phyloP scores from a whole-genome alignment of 2,329 filamentous ascomycete genomes.

The Trichoderma endophyticum region DNA sequence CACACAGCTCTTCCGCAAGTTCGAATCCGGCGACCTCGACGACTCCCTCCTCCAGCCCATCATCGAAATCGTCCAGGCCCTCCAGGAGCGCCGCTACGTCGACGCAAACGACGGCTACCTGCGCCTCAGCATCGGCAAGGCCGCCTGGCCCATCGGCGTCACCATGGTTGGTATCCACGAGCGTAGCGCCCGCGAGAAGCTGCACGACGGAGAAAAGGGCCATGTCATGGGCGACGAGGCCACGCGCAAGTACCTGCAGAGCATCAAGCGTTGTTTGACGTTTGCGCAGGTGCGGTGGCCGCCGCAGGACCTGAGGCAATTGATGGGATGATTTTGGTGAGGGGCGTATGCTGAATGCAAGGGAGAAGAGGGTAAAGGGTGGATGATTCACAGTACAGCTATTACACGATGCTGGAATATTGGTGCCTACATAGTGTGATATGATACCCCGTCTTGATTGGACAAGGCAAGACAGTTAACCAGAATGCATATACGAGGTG shows the following conservation, averaged over 20 bases:
- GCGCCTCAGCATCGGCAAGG: conserved; percentile 88
- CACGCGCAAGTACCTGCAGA: conserved; percentile 93
- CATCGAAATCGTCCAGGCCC: conserved; percentile 86
- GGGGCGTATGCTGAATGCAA: neutral
- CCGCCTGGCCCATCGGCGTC: conserved; percentile 97
- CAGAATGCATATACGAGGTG: conserved; percentile 1
- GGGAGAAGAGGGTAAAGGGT: neutral
- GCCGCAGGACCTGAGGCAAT: conserved; percentile 82
- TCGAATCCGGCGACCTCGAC: conserved; percentile 78
- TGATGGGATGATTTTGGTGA: conserved; percentile 66
- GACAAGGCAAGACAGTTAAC: neutral
- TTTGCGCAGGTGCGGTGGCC: conserved; percentile 98
- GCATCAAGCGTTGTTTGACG: conserved; percentile 93
- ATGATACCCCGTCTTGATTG: conserved; percentile 18
- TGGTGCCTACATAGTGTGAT: neutral
- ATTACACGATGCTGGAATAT: neutral
- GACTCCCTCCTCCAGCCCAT: conserved; percentile 77
- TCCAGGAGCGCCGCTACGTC: conserved; percentile 88
- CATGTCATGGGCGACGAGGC: conserved; percentile 97
- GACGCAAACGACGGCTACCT: conserved; percentile 96
- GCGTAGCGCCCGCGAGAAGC: conserved; percentile 88
- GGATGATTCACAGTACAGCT: neutral
- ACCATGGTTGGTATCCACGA: conserved; percentile 99
- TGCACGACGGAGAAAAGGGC: conserved; percentile 82
- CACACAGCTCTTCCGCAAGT: conserved; percentile 71